These are phyloP conservation scores for Pleurotus tuber-regium DNA, from an alignment of 768 basidiomycete species.

Conservation along the genomic window DNA sequence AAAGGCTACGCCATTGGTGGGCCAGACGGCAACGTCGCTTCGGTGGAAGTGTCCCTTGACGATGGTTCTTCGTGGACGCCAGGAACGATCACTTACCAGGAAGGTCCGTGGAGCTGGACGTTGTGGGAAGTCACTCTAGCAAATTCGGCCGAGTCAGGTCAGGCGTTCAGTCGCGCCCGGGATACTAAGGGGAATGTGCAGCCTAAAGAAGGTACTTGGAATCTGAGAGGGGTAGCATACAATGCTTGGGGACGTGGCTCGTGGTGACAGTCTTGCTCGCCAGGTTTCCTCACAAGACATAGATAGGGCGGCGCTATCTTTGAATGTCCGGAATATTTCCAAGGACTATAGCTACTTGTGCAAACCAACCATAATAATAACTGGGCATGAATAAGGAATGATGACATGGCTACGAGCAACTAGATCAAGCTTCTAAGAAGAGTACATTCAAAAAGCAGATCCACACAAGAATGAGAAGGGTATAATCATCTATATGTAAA, in stretches of 20 bases:
- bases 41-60: constrained; percentile 52
- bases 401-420: too few species aligned
- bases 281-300: too few species aligned
- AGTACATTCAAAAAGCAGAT: too few species aligned
- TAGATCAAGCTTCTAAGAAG: too few species aligned
- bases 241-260: constrained; percentile 46
- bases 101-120: constrained; percentile 73
- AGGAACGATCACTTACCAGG: constrained; percentile 54
- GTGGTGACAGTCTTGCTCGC: constrained; percentile 28
- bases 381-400: too few species aligned
- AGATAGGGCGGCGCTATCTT: too few species aligned
- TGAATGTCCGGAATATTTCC: too few species aligned
- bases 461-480: constrained; percentile 4
- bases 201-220: constrained; percentile 52
- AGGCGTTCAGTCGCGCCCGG: constrained; percentile 48
- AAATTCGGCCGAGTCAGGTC: constrained; percentile 29
- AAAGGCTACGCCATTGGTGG: constrained; percentile 61
- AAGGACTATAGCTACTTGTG: too few species aligned
- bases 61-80: constrained; percentile 48
- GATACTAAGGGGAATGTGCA: constrained; percentile 51
- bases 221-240: constrained; percentile 62
- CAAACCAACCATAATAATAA: too few species aligned
- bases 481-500: constrained; percentile 56
- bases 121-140: constrained; percentile 58
- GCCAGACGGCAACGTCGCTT: constrained; percentile 38